Base-by-base conservation (phyloP, 192 early-diverging fungal genomes). In the Mycoemilia scoparia region DNA sequence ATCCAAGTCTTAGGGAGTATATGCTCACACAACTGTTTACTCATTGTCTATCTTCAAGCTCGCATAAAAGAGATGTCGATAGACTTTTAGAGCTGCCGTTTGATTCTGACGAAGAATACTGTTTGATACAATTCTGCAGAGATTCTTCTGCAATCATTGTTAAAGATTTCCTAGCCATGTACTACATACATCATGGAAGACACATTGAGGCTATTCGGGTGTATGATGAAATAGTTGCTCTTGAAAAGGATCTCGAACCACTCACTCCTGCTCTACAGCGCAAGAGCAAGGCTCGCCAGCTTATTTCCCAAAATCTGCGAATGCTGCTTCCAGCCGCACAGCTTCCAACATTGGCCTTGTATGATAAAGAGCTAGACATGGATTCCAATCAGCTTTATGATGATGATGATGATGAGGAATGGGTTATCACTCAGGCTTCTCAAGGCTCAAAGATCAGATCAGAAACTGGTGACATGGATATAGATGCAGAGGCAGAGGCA, bases 161-260 rank as follows among this genome's bases (percentile, higher is more conserved):
- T 4, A 41, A 34, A 31, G 58, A 61, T 32, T 61, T 61, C 48
- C 38, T 61, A 37, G 58, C 58, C 15, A 45, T 61, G 21, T 39
- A 61, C 21, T 55, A 46, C 16, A 53, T 61, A 26, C 46, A 55
- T 33, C 37, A 49, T 10, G 58, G 58, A 11, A 39, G 53, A 1
- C 55, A 55, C 21, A 49, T 46, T 1, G 58, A 55, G 29, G 58
- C 58, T 2, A 56, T 61, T 15, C 47, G 52, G 20, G n/a, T 56
- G 32, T 55, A 55, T 39, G 34, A 34, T 8, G 40, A 36, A 11
- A 41, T 39, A 16, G 41, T 44, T 16, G 38, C 34, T 36, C 20
- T 25, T 9, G 53, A 50, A 13, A 21, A 24, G 10, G 41, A 26
- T 8, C 5, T n/a, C 4, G 20, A n/a, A 6, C n/a, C n/a, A n/a